phyloP scores from a whole-genome alignment of 2,329 filamentous ascomycete genomes.

The Cordyceps cateniannulata region DNA sequence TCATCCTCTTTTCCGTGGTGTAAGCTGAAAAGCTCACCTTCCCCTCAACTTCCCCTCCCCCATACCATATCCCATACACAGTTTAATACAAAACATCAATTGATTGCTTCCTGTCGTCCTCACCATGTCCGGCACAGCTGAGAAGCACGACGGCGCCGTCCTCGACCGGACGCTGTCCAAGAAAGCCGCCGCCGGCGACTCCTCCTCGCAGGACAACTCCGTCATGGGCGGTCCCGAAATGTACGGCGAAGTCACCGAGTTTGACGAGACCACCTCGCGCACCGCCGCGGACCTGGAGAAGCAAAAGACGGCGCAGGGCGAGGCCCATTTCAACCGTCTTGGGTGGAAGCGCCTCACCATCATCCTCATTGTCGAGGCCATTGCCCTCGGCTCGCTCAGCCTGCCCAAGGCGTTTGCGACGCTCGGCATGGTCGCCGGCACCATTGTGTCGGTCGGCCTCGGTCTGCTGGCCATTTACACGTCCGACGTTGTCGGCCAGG shows the following conservation, averaged over 20 bases:
- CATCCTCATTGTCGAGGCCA: conserved; percentile 50
- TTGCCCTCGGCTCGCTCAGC: conserved; percentile 47
- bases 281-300: conserved; percentile 34
- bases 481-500: conserved; percentile 39
- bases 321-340: conserved; percentile 44
- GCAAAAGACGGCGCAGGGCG: conserved; percentile 38
- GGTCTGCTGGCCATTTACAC: conserved; percentile 43
- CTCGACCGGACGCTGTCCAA: conserved; percentile 4
- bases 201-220: conserved; percentile 16
- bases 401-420: conserved; percentile 46
- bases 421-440: conserved; percentile 47
- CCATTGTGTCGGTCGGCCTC: conserved; percentile 35
- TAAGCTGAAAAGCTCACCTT: background rate
- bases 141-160: background rate
- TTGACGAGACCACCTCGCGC: conserved; percentile 23
- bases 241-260: conserved; percentile 32
- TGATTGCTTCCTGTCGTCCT: background rate
- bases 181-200: background rate
- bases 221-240: conserved; percentile 21
- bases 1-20: background rate
- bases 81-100: background rate
- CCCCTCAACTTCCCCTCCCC: background rate
- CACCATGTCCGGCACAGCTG: conserved; percentile 2
- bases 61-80: background rate
- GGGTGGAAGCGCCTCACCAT: conserved; percentile 52